These are phyloP conservation scores for Pleochaeta shiraiana DNA, from an alignment of 2,329 filamentous ascomycete genomes.

Conservation along the genomic window DNA sequence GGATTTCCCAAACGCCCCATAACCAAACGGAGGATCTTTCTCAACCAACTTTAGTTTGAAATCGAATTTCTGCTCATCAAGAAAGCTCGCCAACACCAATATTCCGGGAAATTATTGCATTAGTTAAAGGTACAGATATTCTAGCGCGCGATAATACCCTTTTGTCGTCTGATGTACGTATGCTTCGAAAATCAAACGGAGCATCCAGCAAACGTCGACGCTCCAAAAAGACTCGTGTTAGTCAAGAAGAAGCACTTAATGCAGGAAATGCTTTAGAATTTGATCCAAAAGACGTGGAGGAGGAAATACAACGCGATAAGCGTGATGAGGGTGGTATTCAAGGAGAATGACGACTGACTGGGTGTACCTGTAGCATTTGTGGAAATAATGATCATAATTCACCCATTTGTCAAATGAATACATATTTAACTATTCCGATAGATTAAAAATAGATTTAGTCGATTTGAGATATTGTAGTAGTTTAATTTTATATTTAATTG, in stretches of 20 bases:
- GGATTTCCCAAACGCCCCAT: constrained; percentile 5
- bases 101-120: neutral
- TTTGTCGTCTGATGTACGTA: constrained; percentile 3
- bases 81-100: neutral
- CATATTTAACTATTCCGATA: neutral
- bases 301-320: neutral
- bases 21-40: constrained; percentile 5
- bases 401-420: neutral
- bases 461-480: neutral
- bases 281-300: neutral
- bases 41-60: constrained; percentile 6
- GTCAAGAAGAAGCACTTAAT: neutral
- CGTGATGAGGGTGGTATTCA: neutral
- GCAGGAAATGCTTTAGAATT: neutral
- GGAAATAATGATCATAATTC: neutral
- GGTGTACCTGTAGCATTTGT: neutral
- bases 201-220: neutral
- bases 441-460: neutral
- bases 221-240: neutral
- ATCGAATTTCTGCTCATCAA: constrained; percentile 5
- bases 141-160: neutral
- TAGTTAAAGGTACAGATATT: neutral
- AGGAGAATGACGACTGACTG: neutral
- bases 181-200: neutral
- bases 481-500: neutral